Conservation (phyloP, 148 eudicot genomes). For the Oxyria digyna region DNA sequence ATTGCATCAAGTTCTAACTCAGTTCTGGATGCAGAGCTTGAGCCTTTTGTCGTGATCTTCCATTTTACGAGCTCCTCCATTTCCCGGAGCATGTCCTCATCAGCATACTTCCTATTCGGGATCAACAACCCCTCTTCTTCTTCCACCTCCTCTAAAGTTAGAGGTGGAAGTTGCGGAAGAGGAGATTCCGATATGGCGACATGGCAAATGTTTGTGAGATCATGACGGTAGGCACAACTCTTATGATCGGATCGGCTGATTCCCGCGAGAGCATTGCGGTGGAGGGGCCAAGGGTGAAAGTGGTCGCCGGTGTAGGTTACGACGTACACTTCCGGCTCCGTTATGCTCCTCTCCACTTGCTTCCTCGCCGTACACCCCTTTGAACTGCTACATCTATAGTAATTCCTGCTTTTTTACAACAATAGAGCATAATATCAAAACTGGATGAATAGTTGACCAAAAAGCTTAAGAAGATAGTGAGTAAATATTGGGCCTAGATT, state of each 20-base stretch:
- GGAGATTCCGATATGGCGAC: background rate
- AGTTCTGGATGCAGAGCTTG: background rate
- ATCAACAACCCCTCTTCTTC: background rate
- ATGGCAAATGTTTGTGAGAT: background rate
- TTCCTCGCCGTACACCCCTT: constrained; percentile 73
- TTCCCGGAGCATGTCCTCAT: constrained; percentile 1
- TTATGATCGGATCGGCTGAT: constrained; percentile 23
- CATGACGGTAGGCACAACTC: background rate
- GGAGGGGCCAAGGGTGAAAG: constrained; percentile 56
- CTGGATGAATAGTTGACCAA: too few species aligned
- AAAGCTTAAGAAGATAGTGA: too few species aligned
- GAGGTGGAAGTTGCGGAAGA: background rate
- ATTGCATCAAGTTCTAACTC: background rate
- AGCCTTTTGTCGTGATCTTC: background rate
- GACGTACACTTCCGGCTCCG: constrained; percentile 31
- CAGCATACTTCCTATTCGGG: background rate
- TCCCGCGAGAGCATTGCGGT: constrained; percentile 69
- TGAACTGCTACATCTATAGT: constrained; percentile 69
- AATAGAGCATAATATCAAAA: too few species aligned
- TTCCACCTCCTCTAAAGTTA: background rate
- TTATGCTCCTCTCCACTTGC: constrained; percentile 63
- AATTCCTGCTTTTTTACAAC: constrained; percentile 53
- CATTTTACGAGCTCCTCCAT: constrained; percentile 1
- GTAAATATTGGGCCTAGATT: too few species aligned
- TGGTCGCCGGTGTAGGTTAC: constrained; percentile 73